Conservation (phyloP, 2,329 filamentous ascomycete species). For the Xylaria sp. region DNA sequence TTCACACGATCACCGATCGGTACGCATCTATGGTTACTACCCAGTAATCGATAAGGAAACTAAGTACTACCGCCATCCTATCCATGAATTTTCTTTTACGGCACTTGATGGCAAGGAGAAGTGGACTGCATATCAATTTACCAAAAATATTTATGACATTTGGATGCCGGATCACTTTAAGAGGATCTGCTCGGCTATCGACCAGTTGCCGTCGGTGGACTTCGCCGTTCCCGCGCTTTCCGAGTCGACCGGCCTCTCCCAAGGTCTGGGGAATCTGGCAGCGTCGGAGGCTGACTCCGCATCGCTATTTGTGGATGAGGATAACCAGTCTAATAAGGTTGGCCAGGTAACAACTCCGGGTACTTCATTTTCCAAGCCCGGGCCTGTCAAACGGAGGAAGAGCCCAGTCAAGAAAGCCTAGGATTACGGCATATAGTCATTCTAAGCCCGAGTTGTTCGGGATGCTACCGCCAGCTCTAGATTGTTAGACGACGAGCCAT, state of each 20-base stretch:
- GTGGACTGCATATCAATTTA: slow-evolving; percentile 46
- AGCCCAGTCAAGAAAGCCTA: slow-evolving; percentile 2
- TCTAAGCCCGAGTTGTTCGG: too few relatives aligned
- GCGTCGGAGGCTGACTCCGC: slow-evolving; percentile 6
- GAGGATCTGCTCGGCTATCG: slow-evolving; percentile 46
- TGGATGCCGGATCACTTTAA: slow-evolving; percentile 46
- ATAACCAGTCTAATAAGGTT: not conserved
- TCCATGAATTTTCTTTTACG: slow-evolving; percentile 44
- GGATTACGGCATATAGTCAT: not conserved
- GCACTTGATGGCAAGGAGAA: slow-evolving; percentile 42
- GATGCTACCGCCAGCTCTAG: too few relatives aligned
- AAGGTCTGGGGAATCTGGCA: slow-evolving; percentile 5
- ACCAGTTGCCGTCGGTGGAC: slow-evolving; percentile 37
- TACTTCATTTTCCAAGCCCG: slow-evolving; percentile 14
- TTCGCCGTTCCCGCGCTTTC: slow-evolving; percentile 16
- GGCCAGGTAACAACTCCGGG: slow-evolving; percentile 3
- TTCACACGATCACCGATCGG: slow-evolving; percentile 43
- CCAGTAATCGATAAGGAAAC: slow-evolving; percentile 43
- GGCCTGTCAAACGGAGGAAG: slow-evolving; percentile 13
- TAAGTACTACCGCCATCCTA: slow-evolving; percentile 47
- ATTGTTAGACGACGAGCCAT: too few relatives aligned
- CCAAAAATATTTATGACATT: slow-evolving; percentile 44
- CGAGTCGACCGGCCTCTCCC: slow-evolving; percentile 15
- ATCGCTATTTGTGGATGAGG: slow-evolving; percentile 1
- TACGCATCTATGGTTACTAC: slow-evolving; percentile 50